Evolutionary conservation across 805 yeast genomes (phyloP), one percentile per base, ranked within the genome.

Genomic region (Barnettozyma salicaria): DNA sequence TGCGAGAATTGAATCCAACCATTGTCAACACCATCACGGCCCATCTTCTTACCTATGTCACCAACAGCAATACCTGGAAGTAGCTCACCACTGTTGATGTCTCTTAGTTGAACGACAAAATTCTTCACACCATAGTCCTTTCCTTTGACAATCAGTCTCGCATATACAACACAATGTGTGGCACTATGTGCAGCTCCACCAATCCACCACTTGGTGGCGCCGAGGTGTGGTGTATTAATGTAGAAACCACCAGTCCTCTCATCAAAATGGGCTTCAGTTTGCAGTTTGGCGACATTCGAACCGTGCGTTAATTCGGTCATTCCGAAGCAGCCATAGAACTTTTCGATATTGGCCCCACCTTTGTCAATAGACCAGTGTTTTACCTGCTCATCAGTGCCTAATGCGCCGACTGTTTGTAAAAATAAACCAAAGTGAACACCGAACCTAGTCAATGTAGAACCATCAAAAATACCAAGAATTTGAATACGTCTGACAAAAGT

Each of bases 131-230:
- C 97, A 58, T 85, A 79, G 60, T 89, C 97, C 61, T 81, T 75
- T 21, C 85, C 90, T 29, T 79, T 67, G 19, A 84, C 86, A 38
- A 84, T 74, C 43, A 89, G 69, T 44, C 96, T 71, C 8, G 96
- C 96, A 59, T 80, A 89, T 21, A 77, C 82, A 14, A 80, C 76
- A 19, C 85, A 68, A 63, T 89, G 96, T 22, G 89, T 86, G 7
- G 96, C 87, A 17, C 94, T 80, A 61, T 86, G 94, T 8, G 96
- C 96, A 28, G 96, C 96, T 53, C 97, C 97, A 30, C 97, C 97
- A 51, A 88, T 88, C 97, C 97, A 88, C 96, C 97, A 88, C 61
- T 88, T 88, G 20, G 96, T 88, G 27, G 97, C 96, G 27, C 92
- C 89, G 40, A 84, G 60, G 55, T 88, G 84, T 2, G 97, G 97